Evolutionary conservation across 1,284 basidiomycete genomes (phyloP).

Genomic region (Marasmius fiardii): DNA sequence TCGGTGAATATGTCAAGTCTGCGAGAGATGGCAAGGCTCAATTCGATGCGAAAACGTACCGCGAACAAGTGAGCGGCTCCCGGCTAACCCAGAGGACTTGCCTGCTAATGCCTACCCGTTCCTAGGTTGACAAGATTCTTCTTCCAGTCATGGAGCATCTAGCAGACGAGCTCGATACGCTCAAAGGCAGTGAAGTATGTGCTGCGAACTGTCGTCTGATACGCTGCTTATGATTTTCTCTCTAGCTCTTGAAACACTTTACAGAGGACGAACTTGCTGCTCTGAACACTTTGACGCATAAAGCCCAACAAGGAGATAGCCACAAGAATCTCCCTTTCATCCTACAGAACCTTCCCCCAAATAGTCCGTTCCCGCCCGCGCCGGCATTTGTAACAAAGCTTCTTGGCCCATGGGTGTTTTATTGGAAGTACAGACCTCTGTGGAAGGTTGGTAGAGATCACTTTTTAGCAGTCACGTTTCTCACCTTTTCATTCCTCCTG

Average conservation of each 20-base stretch:
- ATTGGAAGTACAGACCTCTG: conserved; percentile 16
- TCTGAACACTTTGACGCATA: conserved; percentile 14
- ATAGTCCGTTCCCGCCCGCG: conserved; percentile 18
- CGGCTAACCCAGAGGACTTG: background rate
- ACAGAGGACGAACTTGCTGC: conserved; percentile 14
- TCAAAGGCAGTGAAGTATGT: conserved; percentile 7
- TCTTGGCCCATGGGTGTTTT: conserved; percentile 16
- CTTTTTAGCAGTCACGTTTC: background rate
- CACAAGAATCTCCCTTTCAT: conserved; percentile 16
- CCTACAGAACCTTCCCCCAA: conserved; percentile 17
- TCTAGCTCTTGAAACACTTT: conserved; percentile 14
- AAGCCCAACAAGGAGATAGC: conserved; percentile 12
- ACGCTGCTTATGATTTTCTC: background rate
- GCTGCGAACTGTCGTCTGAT: background rate
- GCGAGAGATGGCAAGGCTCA: conserved; percentile 5
- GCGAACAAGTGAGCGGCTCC: conserved; percentile 7
- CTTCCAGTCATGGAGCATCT: conserved; percentile 19
- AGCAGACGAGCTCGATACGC: conserved; percentile 17
- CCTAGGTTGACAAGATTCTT: conserved; percentile 16
- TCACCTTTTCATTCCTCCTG: background rate
- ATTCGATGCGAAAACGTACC: conserved; percentile 13
- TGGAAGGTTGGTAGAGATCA: conserved; percentile 16
- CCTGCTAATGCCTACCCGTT: background rate
- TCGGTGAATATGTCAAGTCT: conserved; percentile 15
- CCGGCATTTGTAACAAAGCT: conserved; percentile 17